Percentiles rank a stretch among this genome's conserved stretches.
Conservation (phyloP, 2,329 filamentous ascomycete species). For the Leptographium lundbergii region DNA sequence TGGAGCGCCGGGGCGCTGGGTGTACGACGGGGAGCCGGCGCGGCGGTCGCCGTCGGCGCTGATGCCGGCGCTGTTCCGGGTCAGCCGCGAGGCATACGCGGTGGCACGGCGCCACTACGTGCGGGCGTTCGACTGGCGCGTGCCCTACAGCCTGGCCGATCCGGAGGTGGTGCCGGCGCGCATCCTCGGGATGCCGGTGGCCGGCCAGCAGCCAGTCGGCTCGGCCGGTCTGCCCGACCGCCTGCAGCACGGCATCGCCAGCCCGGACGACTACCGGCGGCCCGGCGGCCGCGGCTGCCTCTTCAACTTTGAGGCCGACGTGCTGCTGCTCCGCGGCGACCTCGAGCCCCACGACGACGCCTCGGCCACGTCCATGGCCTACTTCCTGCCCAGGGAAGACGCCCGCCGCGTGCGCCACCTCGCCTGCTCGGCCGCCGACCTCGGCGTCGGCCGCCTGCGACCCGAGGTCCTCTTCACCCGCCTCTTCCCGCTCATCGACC, state of each 20-base stretch:
- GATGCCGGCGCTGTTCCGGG: conserved; percentile 29
- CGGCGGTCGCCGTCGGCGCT: conserved; percentile 10
- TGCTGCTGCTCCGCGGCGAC: conserved; percentile 34
- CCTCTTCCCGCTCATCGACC: conserved; percentile 35
- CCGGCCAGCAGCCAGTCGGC: neutral
- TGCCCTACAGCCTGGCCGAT: conserved; percentile 18
- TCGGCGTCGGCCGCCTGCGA: conserved; percentile 28
- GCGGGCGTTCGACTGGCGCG: conserved; percentile 32
- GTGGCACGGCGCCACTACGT: conserved; percentile 31
- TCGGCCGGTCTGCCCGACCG: neutral
- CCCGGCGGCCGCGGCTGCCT: conserved; percentile 16
- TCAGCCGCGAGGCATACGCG: conserved; percentile 28
- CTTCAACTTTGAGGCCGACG: conserved; percentile 35
- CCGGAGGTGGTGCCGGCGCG: conserved; percentile 16
- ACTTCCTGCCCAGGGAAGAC: conserved; percentile 31
- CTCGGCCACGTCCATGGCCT: conserved; percentile 34
- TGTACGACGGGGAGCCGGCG: conserved; percentile 13
- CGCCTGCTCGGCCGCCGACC: conserved; percentile 30
- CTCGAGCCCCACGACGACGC: conserved; percentile 34
- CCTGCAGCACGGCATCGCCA: too few relatives aligned
- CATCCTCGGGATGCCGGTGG: neutral
- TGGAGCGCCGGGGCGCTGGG: neutral
- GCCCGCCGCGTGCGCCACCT: conserved; percentile 29
- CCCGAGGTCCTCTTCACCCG: conserved; percentile 33
- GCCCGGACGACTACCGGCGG: neutral